These are phyloP conservation scores for Dipteronia dyeriana DNA, from an alignment of 345 rosid species.

Conservation along the genomic window DNA sequence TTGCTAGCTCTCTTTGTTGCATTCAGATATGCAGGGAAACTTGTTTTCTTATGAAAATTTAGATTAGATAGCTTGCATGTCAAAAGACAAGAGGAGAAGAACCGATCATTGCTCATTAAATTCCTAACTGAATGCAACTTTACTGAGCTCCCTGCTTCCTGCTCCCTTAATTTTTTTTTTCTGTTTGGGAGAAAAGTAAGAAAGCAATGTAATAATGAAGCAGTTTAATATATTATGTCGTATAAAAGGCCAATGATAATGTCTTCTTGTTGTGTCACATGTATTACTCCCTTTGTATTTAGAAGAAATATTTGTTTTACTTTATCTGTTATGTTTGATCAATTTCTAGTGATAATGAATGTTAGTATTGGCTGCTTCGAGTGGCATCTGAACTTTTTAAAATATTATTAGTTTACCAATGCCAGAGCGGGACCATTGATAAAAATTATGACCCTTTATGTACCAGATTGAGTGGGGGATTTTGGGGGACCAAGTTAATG, in stretches of 20 bases:
- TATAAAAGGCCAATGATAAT: not conserved
- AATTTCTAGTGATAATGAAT: constrained; percentile 2
- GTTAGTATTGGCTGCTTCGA: not conserved
- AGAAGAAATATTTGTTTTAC: not conserved
- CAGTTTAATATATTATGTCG: not conserved
- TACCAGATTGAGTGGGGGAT: not conserved
- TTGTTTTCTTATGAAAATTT: not conserved
- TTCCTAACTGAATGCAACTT: not conserved
- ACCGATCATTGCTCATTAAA: not conserved
- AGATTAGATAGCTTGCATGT: constrained; percentile 1
- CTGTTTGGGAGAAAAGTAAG: not conserved
- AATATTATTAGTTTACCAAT: not conserved
- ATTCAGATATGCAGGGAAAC: not conserved
- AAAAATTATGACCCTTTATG: not conserved
- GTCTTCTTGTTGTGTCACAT: not conserved
- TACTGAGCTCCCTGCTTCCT: not conserved
- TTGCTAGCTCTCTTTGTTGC: not conserved
- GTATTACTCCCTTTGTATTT: not conserved
- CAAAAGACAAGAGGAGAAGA: not conserved
- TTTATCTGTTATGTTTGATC: not conserved
- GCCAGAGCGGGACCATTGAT: not conserved
- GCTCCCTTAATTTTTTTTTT: not conserved
- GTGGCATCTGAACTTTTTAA: not conserved
- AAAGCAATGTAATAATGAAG: not conserved
- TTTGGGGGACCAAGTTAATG: not conserved